These are phyloP conservation scores for Lippia alba DNA, from an alignment of 305 asterid genomes.

Conservation along the genomic window DNA sequence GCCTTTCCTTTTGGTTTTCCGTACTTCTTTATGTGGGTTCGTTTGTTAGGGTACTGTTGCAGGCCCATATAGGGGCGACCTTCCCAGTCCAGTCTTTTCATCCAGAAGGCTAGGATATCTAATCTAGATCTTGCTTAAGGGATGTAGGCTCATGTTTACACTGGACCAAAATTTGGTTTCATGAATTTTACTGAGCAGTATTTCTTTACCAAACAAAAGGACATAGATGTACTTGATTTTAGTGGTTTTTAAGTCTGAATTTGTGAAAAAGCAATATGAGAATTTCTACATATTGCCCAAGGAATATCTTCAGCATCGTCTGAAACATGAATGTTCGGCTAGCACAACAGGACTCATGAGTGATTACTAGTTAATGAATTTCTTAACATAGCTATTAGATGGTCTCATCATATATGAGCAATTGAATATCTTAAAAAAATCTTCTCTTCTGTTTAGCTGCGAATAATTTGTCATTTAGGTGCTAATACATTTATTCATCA, in stretches of 20 bases:
- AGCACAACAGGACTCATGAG: neutral
- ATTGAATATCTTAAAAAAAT: conserved; percentile 11
- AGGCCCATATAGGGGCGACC: too few relatives aligned
- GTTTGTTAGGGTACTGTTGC: too few relatives aligned
- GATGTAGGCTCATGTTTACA: too few relatives aligned
- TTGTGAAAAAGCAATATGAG: conserved; percentile 5
- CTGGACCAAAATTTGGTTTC: too few relatives aligned
- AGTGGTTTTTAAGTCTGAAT: neutral
- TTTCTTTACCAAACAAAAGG: too few relatives aligned
- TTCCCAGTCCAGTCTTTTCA: too few relatives aligned
- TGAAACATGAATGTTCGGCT: neutral
- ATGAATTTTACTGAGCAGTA: too few relatives aligned
- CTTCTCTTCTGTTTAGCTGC: conserved; percentile 24
- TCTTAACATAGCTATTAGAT: conserved; percentile 8
- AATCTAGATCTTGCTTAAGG: too few relatives aligned
- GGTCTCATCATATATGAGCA: too few relatives aligned
- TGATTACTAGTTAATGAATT: conserved; percentile 39
- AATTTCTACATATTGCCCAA: neutral
- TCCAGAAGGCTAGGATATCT: too few relatives aligned
- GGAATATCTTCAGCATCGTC: conserved; percentile 11
- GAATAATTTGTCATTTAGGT: conserved; percentile 44
- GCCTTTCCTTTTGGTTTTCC: too few relatives aligned
- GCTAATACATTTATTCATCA: conserved; percentile 76
- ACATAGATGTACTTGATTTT: conserved; percentile 15
- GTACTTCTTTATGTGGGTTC: too few relatives aligned